Percentiles rank a stretch among this genome's conserved stretches.
phyloP scores from a whole-genome alignment of 805 yeast genomes.

The Vanderwaltozyma polyspora region DNA sequence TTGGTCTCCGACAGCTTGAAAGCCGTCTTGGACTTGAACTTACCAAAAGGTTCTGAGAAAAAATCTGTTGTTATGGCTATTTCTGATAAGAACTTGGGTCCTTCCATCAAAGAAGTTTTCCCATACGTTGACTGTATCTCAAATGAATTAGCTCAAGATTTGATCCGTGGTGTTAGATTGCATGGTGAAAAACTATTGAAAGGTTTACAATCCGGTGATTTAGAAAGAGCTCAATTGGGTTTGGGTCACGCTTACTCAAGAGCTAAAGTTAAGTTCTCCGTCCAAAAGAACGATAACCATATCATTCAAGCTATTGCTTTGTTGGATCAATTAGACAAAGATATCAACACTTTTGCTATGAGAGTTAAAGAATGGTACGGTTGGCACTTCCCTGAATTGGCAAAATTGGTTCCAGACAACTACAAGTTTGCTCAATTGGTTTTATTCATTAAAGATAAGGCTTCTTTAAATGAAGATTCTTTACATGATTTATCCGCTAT shows the following conservation, averaged over 20 bases:
- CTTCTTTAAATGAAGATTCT: constrained; percentile 65
- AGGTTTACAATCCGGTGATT: constrained; percentile 87
- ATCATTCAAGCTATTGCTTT: constrained; percentile 97
- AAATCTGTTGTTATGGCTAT: constrained; percentile 70
- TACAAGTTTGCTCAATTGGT: constrained; percentile 76
- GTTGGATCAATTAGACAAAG: constrained; percentile 95
- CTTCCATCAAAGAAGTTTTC: constrained; percentile 84
- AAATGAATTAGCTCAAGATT: constrained; percentile 86
- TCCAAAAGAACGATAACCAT: constrained; percentile 97
- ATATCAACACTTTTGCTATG: constrained; percentile 94
- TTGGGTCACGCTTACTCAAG: constrained; percentile 98
- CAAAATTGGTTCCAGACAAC: constrained; percentile 83
- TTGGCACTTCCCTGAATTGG: constrained; percentile 97
- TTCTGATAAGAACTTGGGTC: constrained; percentile 91
- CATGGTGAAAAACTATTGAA: constrained; percentile 83
- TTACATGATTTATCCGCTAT: constrained; percentile 82
- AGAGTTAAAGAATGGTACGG: constrained; percentile 98
- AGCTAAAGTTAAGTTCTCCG: constrained; percentile 97
- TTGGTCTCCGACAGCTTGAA: constrained; percentile 86
- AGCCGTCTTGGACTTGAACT: constrained; percentile 77
- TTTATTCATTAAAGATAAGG: constrained; percentile 75
- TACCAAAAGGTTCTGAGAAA: constrained; percentile 65
- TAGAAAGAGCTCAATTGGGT: constrained; percentile 97
- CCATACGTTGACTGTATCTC: constrained; percentile 85
- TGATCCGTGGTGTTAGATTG: constrained; percentile 87